Conservation (phyloP, 371 early-diverging fungal species). For the Zancudomyces culisetae region DNA sequence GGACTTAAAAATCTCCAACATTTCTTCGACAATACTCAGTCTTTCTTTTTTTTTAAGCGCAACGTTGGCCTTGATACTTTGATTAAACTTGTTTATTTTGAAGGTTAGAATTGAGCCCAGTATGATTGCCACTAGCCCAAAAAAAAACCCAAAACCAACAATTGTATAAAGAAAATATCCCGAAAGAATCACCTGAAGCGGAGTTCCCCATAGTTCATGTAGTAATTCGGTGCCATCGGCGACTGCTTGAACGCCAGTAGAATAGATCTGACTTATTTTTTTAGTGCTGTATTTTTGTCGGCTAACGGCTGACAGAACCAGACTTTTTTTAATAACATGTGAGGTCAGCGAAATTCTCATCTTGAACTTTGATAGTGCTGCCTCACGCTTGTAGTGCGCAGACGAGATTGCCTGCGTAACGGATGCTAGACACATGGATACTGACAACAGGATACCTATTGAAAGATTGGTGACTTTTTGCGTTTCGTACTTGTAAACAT, state of each 20-base stretch:
- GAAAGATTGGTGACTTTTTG: conserved; percentile 23
- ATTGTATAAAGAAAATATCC: conserved; percentile 53
- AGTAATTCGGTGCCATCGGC: conserved; percentile 39
- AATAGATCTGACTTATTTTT: conserved; percentile 56
- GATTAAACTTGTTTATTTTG: conserved; percentile 31
- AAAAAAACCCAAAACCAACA: conserved; percentile 63
- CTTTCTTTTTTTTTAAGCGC: conserved; percentile 71
- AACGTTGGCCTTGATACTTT: conserved; percentile 46
- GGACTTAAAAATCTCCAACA: conserved; percentile 72
- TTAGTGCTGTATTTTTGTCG: conserved; percentile 61
- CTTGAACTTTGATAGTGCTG: conserved; percentile 55
- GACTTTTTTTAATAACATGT: conserved; percentile 62
- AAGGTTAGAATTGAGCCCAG: conserved; percentile 43
- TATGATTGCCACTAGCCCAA: conserved; percentile 66
- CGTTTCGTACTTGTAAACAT: conserved; percentile 28
- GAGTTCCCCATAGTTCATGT: conserved; percentile 65
- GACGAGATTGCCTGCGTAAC: conserved; percentile 55
- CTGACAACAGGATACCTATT: conserved; percentile 29
- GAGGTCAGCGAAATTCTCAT: conserved; percentile 58
- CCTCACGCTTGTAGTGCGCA: conserved; percentile 75
- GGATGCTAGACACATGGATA: conserved; percentile 54
- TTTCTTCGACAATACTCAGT: conserved; percentile 69
- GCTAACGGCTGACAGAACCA: conserved; percentile 53
- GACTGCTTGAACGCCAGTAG: conserved; percentile 62
- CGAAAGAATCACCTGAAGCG: conserved; percentile 62